phyloP scores from a whole-genome alignment of 1,284 basidiomycete genomes.

The Sphaerobolus stellatus region DNA sequence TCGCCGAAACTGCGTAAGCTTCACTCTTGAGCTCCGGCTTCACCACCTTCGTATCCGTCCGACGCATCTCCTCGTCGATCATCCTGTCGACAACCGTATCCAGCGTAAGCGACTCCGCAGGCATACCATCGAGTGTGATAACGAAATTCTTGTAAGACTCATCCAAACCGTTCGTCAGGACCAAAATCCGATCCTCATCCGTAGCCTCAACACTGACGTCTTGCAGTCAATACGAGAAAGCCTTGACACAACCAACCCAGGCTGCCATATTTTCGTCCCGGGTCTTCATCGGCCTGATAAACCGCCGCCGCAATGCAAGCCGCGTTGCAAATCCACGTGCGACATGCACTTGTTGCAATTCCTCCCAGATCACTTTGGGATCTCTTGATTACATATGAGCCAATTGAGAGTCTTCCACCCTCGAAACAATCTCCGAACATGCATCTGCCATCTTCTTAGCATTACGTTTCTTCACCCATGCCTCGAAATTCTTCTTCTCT shows the following conservation, averaged over 20 bases:
- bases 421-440: not conserved
- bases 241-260: conserved; percentile 31
- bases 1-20: too few species aligned
- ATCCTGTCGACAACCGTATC: not conserved
- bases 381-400: conserved; percentile 26
- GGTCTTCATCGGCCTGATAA: conserved; percentile 27
- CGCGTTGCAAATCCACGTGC: conserved; percentile 32
- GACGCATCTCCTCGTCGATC: too few species aligned
- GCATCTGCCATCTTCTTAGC: not conserved
- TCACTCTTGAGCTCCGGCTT: too few species aligned
- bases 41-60: too few species aligned
- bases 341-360: conserved; percentile 28
- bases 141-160: too few species aligned
- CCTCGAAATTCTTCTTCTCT: not conserved
- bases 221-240: conserved; percentile 24
- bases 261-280: conserved; percentile 27
- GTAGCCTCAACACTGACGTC: conserved; percentile 22
- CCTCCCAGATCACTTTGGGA: conserved; percentile 30
- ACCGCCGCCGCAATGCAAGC: conserved; percentile 24
- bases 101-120: conserved; percentile 2
- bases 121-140: conserved; percentile 28
- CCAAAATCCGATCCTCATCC: too few species aligned
- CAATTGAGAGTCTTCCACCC: conserved; percentile 24
- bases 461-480: not conserved
- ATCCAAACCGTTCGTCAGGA: too few species aligned